Evolutionary conservation across 345 rosid genomes (phyloP), one percentile per base, ranked within the genome.

Genomic region (Bruguiera parviflora): DNA sequence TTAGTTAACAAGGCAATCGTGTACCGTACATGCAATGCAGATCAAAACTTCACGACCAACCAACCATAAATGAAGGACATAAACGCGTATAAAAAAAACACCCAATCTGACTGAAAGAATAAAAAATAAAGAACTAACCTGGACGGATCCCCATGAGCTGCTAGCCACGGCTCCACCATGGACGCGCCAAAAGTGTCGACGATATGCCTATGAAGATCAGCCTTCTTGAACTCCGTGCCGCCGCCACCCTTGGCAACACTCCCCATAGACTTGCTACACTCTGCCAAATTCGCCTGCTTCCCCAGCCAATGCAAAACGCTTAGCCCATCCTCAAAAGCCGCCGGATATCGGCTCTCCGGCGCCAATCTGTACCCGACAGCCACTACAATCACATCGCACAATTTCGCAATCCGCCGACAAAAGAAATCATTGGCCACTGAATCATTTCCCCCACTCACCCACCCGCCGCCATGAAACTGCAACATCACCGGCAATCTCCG

Each of bases 401-500:
- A 77, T 68, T 88, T 92, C 13, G 92, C 86, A 74, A 90, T 86
- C 78, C 96, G 77, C 71, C 89, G 78, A 63, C 97, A 95, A 49
- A 92, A 95, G 46, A 62, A 72, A 86, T 88, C 99, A 70, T 92
- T 95, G 6, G 93, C 93, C 58, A 85, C 93, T 21, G 98, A 94
- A 64, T 91, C 97, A 49, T 86, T 87, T 67, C 96, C 87, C 64
- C 98, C 96, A 65, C 96, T 92, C 49, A 95, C 96, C 96, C 96
- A 92, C 9, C 97, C 96, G 0, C 99, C 99, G 29, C 98, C 97
- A 31, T 95, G 97, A 31, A 92, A 95, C 84, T 95, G 98, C 83
- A 95, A 46, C 82, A 92, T 82, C 37, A 95, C 79, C 25, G 96
- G 96, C 56, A 95, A 74, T 67, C 82, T 87, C 71, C 88, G 66